These are phyloP conservation scores for Hymenoscyphus linearis DNA, from an alignment of 2,329 filamentous ascomycete genomes.

Conservation along the genomic window DNA sequence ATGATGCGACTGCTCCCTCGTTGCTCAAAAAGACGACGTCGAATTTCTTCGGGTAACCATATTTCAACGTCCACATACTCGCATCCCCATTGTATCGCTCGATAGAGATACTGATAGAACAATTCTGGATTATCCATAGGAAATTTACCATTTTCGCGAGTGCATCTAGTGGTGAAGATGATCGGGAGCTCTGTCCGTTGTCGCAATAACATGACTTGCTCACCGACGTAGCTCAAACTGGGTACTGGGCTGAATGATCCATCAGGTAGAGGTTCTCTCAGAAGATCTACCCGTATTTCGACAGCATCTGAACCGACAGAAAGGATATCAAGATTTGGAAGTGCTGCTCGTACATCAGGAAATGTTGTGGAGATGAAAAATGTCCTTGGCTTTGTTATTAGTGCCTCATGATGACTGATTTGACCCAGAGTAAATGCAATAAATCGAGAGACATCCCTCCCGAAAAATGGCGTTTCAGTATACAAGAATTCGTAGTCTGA, in stretches of 20 bases:
- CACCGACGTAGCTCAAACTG: slow-evolving; percentile 76
- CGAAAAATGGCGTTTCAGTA: slow-evolving; percentile 64
- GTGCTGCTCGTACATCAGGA: slow-evolving; percentile 73
- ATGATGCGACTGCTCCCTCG: slow-evolving; percentile 80
- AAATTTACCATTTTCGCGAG: slow-evolving; percentile 75
- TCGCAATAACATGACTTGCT: slow-evolving; percentile 78
- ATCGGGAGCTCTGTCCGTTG: slow-evolving; percentile 85
- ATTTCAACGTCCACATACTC: slow-evolving; percentile 88
- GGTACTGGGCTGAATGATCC: slow-evolving; percentile 61
- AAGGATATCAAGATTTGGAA: slow-evolving; percentile 80
- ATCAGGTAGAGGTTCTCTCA: slow-evolving; percentile 64
- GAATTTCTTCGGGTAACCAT: slow-evolving; percentile 75
- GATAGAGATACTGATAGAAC: slow-evolving; percentile 74
- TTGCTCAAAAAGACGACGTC: slow-evolving; percentile 59
- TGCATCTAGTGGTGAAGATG: slow-evolving; percentile 81
- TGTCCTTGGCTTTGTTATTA: slow-evolving; percentile 72
- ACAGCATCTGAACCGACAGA: slow-evolving; percentile 84
- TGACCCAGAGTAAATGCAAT: slow-evolving; percentile 76
- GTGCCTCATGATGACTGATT: slow-evolving; percentile 69
- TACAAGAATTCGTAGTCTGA: slow-evolving; percentile 89
- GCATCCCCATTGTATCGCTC: slow-evolving; percentile 82
- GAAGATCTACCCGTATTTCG: slow-evolving; percentile 76
- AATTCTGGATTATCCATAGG: slow-evolving; percentile 74
- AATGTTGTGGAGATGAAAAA: slow-evolving; percentile 88
- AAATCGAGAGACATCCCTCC: slow-evolving; percentile 72